phyloP scores from a whole-genome alignment of 495 filamentous ascomycete species.

The Penicillium canariense region DNA sequence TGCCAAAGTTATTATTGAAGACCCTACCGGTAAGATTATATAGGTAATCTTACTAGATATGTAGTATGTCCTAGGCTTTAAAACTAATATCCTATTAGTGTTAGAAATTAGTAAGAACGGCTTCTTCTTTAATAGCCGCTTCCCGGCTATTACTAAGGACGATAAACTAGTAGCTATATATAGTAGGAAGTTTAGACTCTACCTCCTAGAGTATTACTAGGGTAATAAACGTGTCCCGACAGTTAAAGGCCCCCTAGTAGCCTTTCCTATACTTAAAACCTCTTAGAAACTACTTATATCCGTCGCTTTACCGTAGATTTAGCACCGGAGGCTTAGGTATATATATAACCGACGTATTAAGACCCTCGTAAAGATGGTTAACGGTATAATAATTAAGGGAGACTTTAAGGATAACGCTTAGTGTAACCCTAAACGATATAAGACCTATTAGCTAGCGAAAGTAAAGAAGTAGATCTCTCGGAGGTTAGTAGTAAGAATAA shows the following conservation, averaged over 20 bases:
- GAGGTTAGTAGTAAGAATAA: background rate
- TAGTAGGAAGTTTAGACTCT: background rate
- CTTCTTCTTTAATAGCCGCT: background rate
- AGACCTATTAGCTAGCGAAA: background rate
- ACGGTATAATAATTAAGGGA: background rate
- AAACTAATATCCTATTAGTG: background rate
- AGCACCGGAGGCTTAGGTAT: background rate
- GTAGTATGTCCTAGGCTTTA: background rate
- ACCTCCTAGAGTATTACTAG: background rate
- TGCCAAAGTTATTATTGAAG: background rate
- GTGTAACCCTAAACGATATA: background rate
- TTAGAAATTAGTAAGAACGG: background rate
- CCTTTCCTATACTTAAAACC: background rate
- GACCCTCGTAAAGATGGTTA: background rate
- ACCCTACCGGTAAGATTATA: background rate
- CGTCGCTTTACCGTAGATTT: background rate
- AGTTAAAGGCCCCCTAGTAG: too few relatives aligned
- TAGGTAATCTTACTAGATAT: background rate
- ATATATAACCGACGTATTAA: background rate
- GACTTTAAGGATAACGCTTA: background rate
- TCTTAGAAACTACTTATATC: background rate
- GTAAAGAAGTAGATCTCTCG: constrained; percentile 1
- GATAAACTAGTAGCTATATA: background rate
- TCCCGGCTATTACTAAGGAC: background rate
- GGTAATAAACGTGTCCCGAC: too few relatives aligned